Conservation (phyloP, 1,284 basidiomycete genomes). For the Papiliotrema terrestris region DNA sequence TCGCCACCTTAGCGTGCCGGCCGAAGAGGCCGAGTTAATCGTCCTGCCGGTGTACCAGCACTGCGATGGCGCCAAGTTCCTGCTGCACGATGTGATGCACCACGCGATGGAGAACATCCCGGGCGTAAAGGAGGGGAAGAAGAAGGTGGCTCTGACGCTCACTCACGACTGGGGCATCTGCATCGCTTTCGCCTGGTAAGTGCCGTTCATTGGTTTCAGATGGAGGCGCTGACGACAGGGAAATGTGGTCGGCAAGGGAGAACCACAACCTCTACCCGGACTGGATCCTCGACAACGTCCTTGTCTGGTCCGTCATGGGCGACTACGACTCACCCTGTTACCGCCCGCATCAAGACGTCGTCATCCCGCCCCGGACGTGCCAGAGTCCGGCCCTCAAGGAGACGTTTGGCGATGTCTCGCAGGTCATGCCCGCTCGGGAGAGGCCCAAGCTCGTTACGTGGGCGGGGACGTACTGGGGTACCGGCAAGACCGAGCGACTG, state of each 20-base stretch:
- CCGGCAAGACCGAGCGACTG: conserved; percentile 44
- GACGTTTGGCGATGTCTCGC: conserved; percentile 29
- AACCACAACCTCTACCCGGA: conserved; percentile 35
- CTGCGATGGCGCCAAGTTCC: conserved; percentile 38
- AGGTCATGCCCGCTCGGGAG: conserved; percentile 36
- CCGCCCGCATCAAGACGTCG: conserved; percentile 47
- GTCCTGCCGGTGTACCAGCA: conserved; percentile 51
- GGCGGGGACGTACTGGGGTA: conserved; percentile 49
- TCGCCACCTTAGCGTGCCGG: conserved; percentile 38
- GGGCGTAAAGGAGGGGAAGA: conserved; percentile 31
- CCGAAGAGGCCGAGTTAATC: conserved; percentile 50
- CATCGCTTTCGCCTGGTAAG: conserved; percentile 41
- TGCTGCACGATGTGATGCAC: conserved; percentile 46
- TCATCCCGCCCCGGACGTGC: conserved; percentile 47
- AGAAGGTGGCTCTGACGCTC: conserved; percentile 43
- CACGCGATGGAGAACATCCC: conserved; percentile 42
- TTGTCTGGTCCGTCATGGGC: conserved; percentile 47
- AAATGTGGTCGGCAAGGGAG: conserved; percentile 43
- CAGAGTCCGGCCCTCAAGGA: conserved; percentile 27
- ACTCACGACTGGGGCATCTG: conserved; percentile 53
- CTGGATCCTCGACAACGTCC: conserved; percentile 37
- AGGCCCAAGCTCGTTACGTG: conserved; percentile 39
- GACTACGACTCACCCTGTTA: conserved; percentile 47
- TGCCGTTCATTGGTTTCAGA: neutral
- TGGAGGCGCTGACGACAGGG: conserved; percentile 16